Evolutionary conservation across 2,329 filamentous ascomycete genomes (phyloP), one percentile per base, ranked within the genome.

Genomic region (Exophiala sp.): DNA sequence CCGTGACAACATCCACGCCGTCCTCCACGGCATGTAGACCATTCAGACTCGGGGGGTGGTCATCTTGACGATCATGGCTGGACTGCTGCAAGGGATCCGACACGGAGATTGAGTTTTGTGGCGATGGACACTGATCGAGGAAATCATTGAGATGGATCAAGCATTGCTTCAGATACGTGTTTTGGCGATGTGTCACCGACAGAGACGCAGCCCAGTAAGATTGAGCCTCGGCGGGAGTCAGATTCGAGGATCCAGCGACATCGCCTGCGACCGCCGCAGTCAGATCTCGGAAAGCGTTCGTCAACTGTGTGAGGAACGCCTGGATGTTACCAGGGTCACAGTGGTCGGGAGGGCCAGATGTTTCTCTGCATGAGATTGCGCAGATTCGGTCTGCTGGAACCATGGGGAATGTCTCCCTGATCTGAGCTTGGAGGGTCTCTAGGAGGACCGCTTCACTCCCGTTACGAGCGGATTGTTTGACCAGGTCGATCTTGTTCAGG

Each of bases 161-260:
- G 65, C 91, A 95, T 63, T 82, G 76, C 43, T 80, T 76, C 40
- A 98, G 77, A 45, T 96, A 81, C 65, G 88, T 79, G 44, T 86
- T 80, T 72, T 98, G 93, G 51, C 93, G 83, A 68, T 91, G 88
- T 14, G 88, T 95, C 30, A 95, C 90, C 48, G 90, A 90, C 2
- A 96, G 78, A 3, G 93, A 84, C 62, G 95, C 87, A 69, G 89
- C 80, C 73, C 87, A 82, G 42, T 61, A 60, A 19, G 56, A 49
- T 37, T 44, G 58, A 4, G 56, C 54, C 29, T 68, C 66, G 2
- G 62, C 56, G 10, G 71, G 65, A 6, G 66, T 68, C 45, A 74
- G 65, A 6, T 66, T 68, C 45, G 73, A 69, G 10, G 40, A 22
- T 13, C 43, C 30, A 13, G n/a, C 42, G 9, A 39, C 27, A 27